Evolutionary conservation across 306 rosid genomes (phyloP).

Genomic region (Mimosa pudica): DNA sequence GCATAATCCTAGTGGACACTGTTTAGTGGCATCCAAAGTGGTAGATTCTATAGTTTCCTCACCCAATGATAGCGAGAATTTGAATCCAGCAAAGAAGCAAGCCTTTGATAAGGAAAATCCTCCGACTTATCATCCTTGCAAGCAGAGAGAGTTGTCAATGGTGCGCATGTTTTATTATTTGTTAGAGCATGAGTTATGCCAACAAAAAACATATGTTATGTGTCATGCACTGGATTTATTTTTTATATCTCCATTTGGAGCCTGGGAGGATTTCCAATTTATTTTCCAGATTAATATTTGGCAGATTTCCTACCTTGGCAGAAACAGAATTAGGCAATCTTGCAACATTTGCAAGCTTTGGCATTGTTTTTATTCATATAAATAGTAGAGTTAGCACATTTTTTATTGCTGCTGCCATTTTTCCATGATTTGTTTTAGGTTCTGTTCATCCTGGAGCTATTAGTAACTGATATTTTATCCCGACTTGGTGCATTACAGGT

Average conservation of each 20-base stretch:
- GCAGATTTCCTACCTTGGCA: slow-evolving; percentile 24
- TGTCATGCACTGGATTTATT: slow-evolving; percentile 3
- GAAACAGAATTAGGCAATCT: slow-evolving; percentile 14
- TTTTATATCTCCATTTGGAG: slow-evolving; percentile 2
- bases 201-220: slow-evolving; percentile 17
- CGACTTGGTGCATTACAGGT: slow-evolving; percentile 57
- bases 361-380: slow-evolving; percentile 13
- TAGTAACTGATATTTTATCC: slow-evolving; percentile 17
- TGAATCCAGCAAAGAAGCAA: slow-evolving; percentile 76
- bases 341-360: slow-evolving; percentile 7
- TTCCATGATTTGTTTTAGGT: slow-evolving; percentile 9
- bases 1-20: slow-evolving; percentile 96
- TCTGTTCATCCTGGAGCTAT: slow-evolving; percentile 5
- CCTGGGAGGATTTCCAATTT: slow-evolving; percentile 12
- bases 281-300: slow-evolving; percentile 1
- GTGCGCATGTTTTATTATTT: slow-evolving; percentile 41
- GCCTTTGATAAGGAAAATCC: slow-evolving; percentile 65
- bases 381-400: background rate
- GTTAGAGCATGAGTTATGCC: slow-evolving; percentile 22
- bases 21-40: slow-evolving; percentile 83
- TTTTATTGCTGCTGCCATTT: background rate
- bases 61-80: slow-evolving; percentile 44
- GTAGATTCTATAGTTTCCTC: slow-evolving; percentile 65
- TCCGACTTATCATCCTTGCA: slow-evolving; percentile 39
- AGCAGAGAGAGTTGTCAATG: slow-evolving; percentile 67